A percentile compares a stretch with the other conserved stretches of the same genome.
Conservation (phyloP, 306 rosid genomes). For the Amphicarpaea edgeworthii region DNA sequence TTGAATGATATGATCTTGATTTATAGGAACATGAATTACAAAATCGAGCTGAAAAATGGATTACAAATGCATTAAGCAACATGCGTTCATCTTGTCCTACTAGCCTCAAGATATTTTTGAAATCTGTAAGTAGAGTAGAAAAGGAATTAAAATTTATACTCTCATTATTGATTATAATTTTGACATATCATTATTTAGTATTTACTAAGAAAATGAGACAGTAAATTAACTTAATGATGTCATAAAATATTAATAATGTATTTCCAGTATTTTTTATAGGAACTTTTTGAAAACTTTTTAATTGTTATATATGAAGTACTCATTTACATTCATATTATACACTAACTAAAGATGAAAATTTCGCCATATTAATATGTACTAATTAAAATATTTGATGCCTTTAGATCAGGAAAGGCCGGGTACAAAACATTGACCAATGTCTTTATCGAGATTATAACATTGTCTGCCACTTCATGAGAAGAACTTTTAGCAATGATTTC, state of each 20-base stretch:
- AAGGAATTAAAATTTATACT: not conserved
- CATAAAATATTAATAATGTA: not conserved
- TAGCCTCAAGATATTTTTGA: conserved; percentile 27
- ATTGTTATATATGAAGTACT: no score
- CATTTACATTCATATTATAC: no score
- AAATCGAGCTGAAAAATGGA: conserved; percentile 44
- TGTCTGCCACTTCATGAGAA: not conserved
- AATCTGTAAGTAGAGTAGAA: not conserved
- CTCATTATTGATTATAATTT: not conserved
- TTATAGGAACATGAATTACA: conserved; percentile 41
- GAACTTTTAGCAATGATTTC: conserved; percentile 22
- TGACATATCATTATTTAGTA: not conserved
- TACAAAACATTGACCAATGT: conserved; percentile 37
- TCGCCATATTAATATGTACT: not conserved
- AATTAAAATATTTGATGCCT: not conserved
- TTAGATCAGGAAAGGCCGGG: conserved; percentile 36
- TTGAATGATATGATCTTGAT: not conserved
- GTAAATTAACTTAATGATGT: not conserved
- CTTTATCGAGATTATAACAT: conserved; percentile 34
- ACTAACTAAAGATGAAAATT: no score
- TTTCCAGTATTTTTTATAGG: not conserved
- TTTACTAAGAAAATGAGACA: not conserved
- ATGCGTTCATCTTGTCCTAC: conserved; percentile 34
- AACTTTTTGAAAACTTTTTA: no score
- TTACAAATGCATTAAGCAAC: conserved; percentile 5